Conservation (phyloP, 352 stramenopile genomes). For the Halophytophthora batemanensis region DNA sequence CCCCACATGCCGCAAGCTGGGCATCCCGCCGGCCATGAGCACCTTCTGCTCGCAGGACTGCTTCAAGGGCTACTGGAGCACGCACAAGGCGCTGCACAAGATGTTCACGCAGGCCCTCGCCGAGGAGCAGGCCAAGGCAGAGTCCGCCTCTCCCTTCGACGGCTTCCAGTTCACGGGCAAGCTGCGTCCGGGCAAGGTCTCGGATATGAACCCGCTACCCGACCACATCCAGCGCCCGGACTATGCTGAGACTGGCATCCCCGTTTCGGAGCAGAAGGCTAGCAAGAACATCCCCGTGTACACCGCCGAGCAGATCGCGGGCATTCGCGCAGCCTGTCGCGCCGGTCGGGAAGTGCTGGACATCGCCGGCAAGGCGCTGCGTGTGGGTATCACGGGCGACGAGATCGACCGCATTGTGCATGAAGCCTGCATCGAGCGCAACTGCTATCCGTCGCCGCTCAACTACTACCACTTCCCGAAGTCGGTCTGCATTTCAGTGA, state of each 20-base stretch:
- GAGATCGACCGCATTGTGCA: conserved; percentile 95
- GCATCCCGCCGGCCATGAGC: conserved; percentile 79
- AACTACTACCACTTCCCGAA: conserved; percentile 98
- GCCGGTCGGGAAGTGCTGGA: conserved; percentile 92
- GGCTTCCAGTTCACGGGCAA: conserved; percentile 75
- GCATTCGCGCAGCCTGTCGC: conserved; percentile 87
- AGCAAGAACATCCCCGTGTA: conserved; percentile 88
- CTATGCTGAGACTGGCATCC: conserved; percentile 83
- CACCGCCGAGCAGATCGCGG: conserved; percentile 88
- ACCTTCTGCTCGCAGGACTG: conserved; percentile 94
- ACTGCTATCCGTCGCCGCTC: conserved; percentile 94
- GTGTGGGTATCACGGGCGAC: conserved; percentile 90
- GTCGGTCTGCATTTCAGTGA: conserved; percentile 78
- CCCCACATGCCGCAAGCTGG: conserved; percentile 90
- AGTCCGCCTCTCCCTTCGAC: conserved; percentile 31
- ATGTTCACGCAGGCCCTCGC: conserved; percentile 88
- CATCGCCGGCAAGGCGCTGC: conserved; percentile 81
- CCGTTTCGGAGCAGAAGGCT: conserved; percentile 50
- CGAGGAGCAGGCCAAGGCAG: conserved; percentile 24
- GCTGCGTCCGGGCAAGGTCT: conserved; percentile 73
- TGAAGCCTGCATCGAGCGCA: conserved; percentile 84
- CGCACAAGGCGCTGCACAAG: conserved; percentile 96
- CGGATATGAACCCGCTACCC: conserved; percentile 66
- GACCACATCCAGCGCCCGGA: conserved; percentile 80
- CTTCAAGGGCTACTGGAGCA: conserved; percentile 95